phyloP scores from a whole-genome alignment of 2,329 filamentous ascomycete species.

The Clonostachys solani region DNA sequence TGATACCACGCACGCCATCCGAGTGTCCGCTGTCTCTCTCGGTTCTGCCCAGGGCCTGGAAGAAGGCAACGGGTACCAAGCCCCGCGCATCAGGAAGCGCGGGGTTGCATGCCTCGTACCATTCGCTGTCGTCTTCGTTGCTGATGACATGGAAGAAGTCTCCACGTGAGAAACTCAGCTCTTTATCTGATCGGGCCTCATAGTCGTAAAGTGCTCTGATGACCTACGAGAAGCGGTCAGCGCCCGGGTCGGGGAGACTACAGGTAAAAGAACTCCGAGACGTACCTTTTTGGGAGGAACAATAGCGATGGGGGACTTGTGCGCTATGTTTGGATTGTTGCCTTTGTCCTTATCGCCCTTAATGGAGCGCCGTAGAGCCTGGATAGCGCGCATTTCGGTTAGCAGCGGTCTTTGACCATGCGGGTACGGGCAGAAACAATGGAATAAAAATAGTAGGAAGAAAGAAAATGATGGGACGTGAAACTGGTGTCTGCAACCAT shows the following conservation, averaged over 20 bases:
- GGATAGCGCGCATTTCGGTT: slow-evolving; percentile 31
- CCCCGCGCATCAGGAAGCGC: slow-evolving; percentile 81
- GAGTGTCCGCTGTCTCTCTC: slow-evolving; percentile 83
- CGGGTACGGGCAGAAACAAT: too few relatives aligned
- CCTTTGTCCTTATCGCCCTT: slow-evolving; percentile 82
- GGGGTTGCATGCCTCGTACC: slow-evolving; percentile 99
- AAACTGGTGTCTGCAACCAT: too few relatives aligned
- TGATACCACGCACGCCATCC: slow-evolving; percentile 43
- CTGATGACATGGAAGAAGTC: slow-evolving; percentile 99
- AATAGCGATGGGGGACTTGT: slow-evolving; percentile 84
- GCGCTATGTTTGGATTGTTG: slow-evolving; percentile 67
- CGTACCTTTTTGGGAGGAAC: slow-evolving; percentile 89
- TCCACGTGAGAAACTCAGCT: slow-evolving; percentile 88
- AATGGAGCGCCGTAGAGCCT: slow-evolving; percentile 83
- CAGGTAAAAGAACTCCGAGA: slow-evolving; percentile 3
- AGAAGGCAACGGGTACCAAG: slow-evolving; percentile 89
- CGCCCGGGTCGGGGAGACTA: not conserved
- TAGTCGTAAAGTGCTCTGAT: slow-evolving; percentile 97
- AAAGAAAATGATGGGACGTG: too few relatives aligned
- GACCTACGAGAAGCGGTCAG: slow-evolving; percentile 55
- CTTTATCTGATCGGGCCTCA: slow-evolving; percentile 68
- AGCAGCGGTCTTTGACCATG: not conserved
- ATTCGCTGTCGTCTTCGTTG: slow-evolving; percentile 88
- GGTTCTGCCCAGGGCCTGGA: slow-evolving; percentile 87
- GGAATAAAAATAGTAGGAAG: too few relatives aligned